phyloP scores from a whole-genome alignment of 257 asterid genomes.

The Ballota nigra region DNA sequence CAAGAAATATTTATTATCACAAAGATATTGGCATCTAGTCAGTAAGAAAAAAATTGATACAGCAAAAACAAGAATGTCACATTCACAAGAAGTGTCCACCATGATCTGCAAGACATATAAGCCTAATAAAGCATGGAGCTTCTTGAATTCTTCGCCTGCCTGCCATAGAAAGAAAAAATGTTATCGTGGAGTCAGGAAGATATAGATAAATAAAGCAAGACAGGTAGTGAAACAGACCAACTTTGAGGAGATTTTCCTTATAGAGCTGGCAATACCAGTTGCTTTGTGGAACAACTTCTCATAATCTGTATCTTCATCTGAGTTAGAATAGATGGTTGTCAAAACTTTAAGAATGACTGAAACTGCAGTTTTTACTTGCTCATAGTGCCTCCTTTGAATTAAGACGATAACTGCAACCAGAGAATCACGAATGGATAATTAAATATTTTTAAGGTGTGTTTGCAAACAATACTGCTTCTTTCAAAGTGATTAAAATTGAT shows the following conservation, averaged over 20 bases:
- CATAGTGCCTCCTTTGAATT: constrained; percentile 64
- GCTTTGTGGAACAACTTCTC: constrained; percentile 51
- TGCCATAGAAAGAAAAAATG: constrained; percentile 32
- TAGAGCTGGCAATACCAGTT: constrained; percentile 58
- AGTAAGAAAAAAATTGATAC: constrained; percentile 16
- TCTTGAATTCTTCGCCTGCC: constrained; percentile 55
- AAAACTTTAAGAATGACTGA: constrained; percentile 69
- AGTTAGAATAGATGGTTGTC: constrained; percentile 35
- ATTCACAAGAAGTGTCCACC: constrained; percentile 52
- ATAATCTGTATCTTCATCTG: constrained; percentile 47
- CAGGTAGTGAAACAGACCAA: constrained; percentile 51
- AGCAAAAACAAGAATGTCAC: constrained; percentile 32
- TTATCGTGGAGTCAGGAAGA: constrained; percentile 13
- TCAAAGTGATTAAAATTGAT: no score
- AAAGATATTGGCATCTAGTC: constrained; percentile 18
- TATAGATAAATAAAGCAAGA: constrained; percentile 20
- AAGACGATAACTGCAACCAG: constrained; percentile 54
- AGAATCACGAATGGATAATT: constrained; percentile 21
- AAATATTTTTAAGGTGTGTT: no score
- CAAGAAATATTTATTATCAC: constrained; percentile 27
- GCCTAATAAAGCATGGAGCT: constrained; percentile 70
- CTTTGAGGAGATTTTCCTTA: constrained; percentile 49
- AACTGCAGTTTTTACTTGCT: constrained; percentile 71
- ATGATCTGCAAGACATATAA: constrained; percentile 74
- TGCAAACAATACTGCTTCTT: no score